phyloP scores from a whole-genome alignment of 129 eudicot genomes.

The Flaveria ramosissima region DNA sequence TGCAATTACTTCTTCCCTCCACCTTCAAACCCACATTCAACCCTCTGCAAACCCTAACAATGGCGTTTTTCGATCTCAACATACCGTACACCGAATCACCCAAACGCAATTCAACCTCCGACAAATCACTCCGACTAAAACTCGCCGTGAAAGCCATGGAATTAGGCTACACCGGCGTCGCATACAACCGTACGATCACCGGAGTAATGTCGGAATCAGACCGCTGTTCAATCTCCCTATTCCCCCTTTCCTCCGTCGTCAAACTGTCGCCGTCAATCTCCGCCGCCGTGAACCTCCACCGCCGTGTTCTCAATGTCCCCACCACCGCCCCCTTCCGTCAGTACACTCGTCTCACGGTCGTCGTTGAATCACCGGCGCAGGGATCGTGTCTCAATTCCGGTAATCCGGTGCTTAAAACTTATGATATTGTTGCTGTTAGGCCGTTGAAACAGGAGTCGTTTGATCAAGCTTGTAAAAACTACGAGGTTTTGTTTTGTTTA shows the following conservation, averaged over 20 bases:
- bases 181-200: constrained; percentile 67
- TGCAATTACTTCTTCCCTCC: constrained; percentile 28
- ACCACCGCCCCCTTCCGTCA: constrained; percentile 63
- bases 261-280: constrained; percentile 53
- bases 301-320: constrained; percentile 51
- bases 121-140: constrained; percentile 56
- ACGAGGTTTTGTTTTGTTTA: constrained; percentile 46
- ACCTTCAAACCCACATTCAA: neutral
- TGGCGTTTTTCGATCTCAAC: constrained; percentile 86
- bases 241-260: constrained; percentile 58
- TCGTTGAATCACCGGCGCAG: constrained; percentile 60
- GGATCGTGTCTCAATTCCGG: constrained; percentile 70
- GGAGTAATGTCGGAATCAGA: constrained; percentile 80
- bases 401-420: constrained; percentile 67
- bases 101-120: constrained; percentile 37
- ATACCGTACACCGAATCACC: constrained; percentile 74
- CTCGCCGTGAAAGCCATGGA: constrained; percentile 70
- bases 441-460: constrained; percentile 72
- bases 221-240: constrained; percentile 56
- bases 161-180: constrained; percentile 81
- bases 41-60: constrained; percentile 2
- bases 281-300: constrained; percentile 63
- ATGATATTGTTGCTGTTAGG: constrained; percentile 77
- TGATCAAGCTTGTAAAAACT: constrained; percentile 70
- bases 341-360: constrained; percentile 71